Conservation (phyloP, 371 early-diverging fungal genomes). For the Coemansia sp. region DNA sequence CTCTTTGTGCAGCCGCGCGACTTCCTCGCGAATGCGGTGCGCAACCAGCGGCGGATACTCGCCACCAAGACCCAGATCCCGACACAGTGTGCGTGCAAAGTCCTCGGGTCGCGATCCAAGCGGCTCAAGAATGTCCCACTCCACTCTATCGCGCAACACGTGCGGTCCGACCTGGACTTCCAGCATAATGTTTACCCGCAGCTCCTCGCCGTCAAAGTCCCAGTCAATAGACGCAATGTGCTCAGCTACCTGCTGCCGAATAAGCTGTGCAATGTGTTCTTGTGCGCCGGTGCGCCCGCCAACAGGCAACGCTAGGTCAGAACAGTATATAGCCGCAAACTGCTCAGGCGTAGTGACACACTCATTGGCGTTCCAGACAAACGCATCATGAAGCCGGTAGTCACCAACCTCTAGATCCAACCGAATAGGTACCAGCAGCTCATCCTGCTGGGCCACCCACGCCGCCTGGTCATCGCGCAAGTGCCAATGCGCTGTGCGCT, state of each 20-base stretch:
- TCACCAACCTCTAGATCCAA: conserved; percentile 89
- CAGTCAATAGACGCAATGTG: conserved; percentile 35
- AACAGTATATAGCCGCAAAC: conserved; percentile 87
- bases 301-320: conserved; percentile 71
- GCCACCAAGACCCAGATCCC: conserved; percentile 88
- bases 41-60: conserved; percentile 87
- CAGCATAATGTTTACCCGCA: conserved; percentile 54
- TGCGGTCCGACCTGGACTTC: conserved; percentile 84
- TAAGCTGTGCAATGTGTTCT: conserved; percentile 73
- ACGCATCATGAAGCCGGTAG: conserved; percentile 78
- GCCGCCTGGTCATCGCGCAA: conserved; percentile 57
- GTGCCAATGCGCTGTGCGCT: conserved; percentile 48
- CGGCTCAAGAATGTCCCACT: conserved; percentile 78
- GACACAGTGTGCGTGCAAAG: conserved; percentile 75
- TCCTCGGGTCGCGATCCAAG: conserved; percentile 78
- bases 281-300: conserved; percentile 35
- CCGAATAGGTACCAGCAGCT: conserved; percentile 80
- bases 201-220: conserved; percentile 36
- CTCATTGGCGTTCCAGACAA: conserved; percentile 94
- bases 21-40: conserved; percentile 85
- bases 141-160: conserved; percentile 86
- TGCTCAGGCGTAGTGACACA: conserved; percentile 84
- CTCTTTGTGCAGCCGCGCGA: conserved; percentile 70
- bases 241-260: conserved; percentile 70
- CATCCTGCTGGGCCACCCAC: conserved; percentile 65